These are phyloP conservation scores for Margaritispora aquatica DNA, from an alignment of 495 filamentous ascomycete species.

Conservation along the genomic window DNA sequence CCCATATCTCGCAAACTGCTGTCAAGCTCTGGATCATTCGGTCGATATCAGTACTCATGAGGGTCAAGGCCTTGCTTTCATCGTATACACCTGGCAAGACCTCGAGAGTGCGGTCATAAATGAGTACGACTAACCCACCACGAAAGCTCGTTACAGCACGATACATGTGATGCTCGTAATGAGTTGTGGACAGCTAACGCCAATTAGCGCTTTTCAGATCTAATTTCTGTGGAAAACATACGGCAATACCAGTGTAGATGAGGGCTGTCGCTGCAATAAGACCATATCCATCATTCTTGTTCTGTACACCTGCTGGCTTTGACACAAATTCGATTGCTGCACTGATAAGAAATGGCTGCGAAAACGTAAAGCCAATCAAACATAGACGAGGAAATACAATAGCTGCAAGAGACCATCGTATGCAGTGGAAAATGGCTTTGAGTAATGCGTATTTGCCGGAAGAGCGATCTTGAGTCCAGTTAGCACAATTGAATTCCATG, in stretches of 20 bases:
- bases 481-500: neutral
- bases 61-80: conserved; percentile 25
- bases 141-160: conserved; percentile 25
- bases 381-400: conserved; percentile 40
- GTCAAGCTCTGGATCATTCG: conserved; percentile 24
- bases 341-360: conserved; percentile 54
- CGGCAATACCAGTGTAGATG: conserved; percentile 38
- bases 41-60: conserved; percentile 48
- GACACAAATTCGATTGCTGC: conserved; percentile 24
- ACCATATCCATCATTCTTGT: conserved; percentile 33
- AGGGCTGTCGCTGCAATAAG: conserved; percentile 19
- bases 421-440: neutral
- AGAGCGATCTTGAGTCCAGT: neutral
- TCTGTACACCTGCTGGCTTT: conserved; percentile 25
- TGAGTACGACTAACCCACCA: conserved; percentile 20
- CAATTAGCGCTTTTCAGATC: neutral
- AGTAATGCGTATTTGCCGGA: neutral
- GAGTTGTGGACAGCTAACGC: conserved; percentile 5
- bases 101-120: conserved; percentile 22
- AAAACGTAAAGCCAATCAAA: conserved; percentile 51
- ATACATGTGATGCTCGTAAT: conserved; percentile 20
- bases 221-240: conserved; percentile 16
- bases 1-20: conserved; percentile 37
- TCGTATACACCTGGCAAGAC: conserved; percentile 7
- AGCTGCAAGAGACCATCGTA: conserved; percentile 2